A percentile compares a stretch with the other conserved stretches of the same genome.
These are phyloP conservation scores for Solanum clarkiae DNA, from an alignment of 257 asterid species.

Conservation along the genomic window DNA sequence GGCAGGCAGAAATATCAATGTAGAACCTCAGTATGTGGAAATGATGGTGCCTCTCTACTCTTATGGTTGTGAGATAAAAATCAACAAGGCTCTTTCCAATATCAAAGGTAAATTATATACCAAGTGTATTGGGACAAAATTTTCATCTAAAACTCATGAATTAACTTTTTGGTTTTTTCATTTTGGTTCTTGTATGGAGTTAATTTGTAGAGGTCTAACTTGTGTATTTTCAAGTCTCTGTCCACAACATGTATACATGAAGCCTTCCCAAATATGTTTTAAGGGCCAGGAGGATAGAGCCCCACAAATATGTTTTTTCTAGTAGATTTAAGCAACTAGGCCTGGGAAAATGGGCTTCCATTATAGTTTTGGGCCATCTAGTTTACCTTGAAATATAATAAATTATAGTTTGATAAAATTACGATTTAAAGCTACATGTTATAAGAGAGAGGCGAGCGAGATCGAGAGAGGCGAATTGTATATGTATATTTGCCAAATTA, in stretches of 20 bases:
- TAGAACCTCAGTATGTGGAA: constrained; percentile 85
- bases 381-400: not conserved
- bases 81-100: constrained; percentile 65
- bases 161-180: not conserved
- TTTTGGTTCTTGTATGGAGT: not conserved
- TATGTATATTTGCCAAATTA: no score
- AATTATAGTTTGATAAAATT: no score
- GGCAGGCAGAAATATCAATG: constrained; percentile 18
- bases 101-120: constrained; percentile 55
- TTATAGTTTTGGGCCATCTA: not conserved
- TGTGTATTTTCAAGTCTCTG: not conserved
- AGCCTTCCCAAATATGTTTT: not conserved
- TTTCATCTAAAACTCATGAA: not conserved
- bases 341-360: not conserved
- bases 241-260: not conserved
- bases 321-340: not conserved
- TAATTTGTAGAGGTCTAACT: not conserved
- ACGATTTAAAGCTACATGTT: no score
- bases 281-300: not conserved
- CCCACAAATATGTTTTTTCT: not conserved
- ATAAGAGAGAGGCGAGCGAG: no score
- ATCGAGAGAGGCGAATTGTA: no score
- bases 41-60: constrained; percentile 92
- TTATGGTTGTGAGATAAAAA: constrained; percentile 69
- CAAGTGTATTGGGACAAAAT: not conserved